phyloP scores from a whole-genome alignment of 768 basidiomycete species.

The Lentinus brumalis region DNA sequence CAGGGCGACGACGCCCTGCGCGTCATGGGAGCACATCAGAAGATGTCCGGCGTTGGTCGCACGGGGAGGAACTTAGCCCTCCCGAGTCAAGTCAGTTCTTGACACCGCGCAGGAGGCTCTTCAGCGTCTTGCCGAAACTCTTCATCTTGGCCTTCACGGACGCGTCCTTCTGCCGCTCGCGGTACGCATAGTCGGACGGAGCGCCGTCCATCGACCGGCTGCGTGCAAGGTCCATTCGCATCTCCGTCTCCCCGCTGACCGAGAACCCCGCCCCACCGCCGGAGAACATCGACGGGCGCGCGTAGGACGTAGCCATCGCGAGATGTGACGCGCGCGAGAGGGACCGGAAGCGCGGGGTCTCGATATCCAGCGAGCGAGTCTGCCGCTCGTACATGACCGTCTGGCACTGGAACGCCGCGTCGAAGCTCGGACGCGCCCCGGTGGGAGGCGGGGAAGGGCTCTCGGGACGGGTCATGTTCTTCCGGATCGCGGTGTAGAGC shows the following conservation, averaged over 20 bases:
- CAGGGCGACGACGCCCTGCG: no score
- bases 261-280: slow-evolving; percentile 25
- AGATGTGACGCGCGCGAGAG: slow-evolving; percentile 14
- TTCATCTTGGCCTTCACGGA: slow-evolving; percentile 23
- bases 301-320: slow-evolving; percentile 5
- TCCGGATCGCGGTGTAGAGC: slow-evolving; percentile 31
- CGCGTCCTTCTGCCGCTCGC: slow-evolving; percentile 15
- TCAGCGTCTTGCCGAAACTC: slow-evolving; percentile 29
- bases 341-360: slow-evolving; percentile 18
- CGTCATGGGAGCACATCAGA: no score
- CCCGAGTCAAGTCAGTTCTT: neutral
- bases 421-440: neutral
- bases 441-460: slow-evolving; percentile 10
- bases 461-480: slow-evolving; percentile 25
- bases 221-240: slow-evolving; percentile 30
- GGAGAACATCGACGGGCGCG: slow-evolving; percentile 8
- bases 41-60: no score
- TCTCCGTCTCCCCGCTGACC: slow-evolving; percentile 32
- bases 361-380: slow-evolving; percentile 23
- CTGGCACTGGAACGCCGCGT: slow-evolving; percentile 15
- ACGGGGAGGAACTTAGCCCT: no score
- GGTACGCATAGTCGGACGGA: slow-evolving; percentile 18
- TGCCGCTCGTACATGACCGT: slow-evolving; percentile 10
- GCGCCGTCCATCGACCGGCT: slow-evolving; percentile 24
- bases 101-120: slow-evolving; percentile 19